These are phyloP conservation scores for Xanthoparmelia taractica DNA, from an alignment of 495 filamentous ascomycete genomes.

Conservation along the genomic window DNA sequence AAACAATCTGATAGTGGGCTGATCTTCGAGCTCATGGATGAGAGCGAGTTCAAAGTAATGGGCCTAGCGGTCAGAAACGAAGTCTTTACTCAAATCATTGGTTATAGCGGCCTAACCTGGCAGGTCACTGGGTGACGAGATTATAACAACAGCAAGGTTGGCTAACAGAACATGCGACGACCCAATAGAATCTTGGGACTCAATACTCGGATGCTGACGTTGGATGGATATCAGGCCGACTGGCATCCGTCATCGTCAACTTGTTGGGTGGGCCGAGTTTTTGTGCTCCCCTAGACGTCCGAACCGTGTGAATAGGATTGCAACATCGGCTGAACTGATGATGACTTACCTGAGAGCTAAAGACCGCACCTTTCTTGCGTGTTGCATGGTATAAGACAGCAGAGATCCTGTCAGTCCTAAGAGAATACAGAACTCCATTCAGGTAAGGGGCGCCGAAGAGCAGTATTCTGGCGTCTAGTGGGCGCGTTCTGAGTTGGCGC, in stretches of 20 bases:
- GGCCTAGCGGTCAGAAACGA: constrained; percentile 24
- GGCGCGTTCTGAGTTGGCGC: neutral
- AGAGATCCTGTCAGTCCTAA: neutral
- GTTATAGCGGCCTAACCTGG: constrained; percentile 27
- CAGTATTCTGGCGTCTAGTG: neutral
- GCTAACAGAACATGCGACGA: neutral
- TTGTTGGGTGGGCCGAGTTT: neutral
- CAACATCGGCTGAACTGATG: neutral
- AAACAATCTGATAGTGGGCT: constrained; percentile 9
- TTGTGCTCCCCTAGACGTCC: neutral
- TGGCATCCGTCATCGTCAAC: neutral
- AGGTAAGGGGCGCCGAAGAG: neutral
- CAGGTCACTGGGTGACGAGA: constrained; percentile 16
- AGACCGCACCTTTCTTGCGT: neutral
- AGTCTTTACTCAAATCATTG: constrained; percentile 27
- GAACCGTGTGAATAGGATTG: neutral
- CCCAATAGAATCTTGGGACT: neutral
- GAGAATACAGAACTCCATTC: neutral
- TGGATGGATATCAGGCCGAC: neutral
- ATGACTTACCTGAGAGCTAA: neutral
- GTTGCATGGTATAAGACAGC: neutral
- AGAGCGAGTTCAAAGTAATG: constrained; percentile 9
- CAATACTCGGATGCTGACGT: neutral
- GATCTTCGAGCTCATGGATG: constrained; percentile 7
- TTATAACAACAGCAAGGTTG: neutral